Conservation (phyloP, 1,284 basidiomycete species). For the Ganoderma meredithae region DNA sequence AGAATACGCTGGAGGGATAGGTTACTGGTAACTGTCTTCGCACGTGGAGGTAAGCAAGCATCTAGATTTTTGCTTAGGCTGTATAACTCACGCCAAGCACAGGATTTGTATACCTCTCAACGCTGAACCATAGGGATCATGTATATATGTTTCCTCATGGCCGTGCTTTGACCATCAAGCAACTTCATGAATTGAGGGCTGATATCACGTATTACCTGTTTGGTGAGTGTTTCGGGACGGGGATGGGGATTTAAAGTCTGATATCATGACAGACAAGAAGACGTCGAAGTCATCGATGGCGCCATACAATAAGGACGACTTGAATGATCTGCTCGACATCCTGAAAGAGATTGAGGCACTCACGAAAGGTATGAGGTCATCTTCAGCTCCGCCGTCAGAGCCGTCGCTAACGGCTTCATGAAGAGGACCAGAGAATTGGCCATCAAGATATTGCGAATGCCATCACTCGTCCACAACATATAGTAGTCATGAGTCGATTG, state of each 20-base stretch:
- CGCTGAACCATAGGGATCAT: conserved; percentile 22
- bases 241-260: too few species aligned
- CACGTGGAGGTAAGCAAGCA: background rate
- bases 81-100: background rate
- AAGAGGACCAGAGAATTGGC: background rate
- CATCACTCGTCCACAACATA: background rate
- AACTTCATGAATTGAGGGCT: conserved; percentile 8
- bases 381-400: background rate
- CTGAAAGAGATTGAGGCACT: conserved; percentile 14
- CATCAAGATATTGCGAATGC: background rate
- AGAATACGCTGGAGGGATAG: conserved; percentile 1
- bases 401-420: background rate
- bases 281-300: conserved; percentile 32
- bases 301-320: conserved; percentile 26
- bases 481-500: conserved; percentile 10
- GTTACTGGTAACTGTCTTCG: conserved; percentile 16
- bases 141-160: conserved; percentile 33
- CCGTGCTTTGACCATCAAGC: background rate
- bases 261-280: conserved; percentile 26
- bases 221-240: conserved; percentile 19
- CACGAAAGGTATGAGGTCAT: too few species aligned
- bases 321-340: conserved; percentile 15
- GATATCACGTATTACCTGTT: conserved; percentile 17
- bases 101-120: background rate
- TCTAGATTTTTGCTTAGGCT: background rate